Conservation (phyloP, 139 green algal species). For the Dunaliella primolecta region DNA sequence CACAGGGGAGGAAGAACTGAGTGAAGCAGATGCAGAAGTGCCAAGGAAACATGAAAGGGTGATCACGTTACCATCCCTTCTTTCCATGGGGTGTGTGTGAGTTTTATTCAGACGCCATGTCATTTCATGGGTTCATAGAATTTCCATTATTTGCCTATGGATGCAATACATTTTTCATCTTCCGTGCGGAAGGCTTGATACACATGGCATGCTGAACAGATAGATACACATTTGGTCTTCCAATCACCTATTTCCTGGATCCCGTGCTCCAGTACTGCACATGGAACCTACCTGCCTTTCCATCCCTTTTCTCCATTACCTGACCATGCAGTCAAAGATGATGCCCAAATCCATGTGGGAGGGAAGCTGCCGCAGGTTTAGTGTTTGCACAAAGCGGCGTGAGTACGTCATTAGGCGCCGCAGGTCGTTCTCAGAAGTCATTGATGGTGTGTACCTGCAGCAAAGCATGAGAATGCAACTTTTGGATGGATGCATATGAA, state of each 20-base stretch:
- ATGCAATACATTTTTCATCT: too few relatives aligned
- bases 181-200: too few relatives aligned
- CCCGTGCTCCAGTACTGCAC: too few relatives aligned
- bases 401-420: slow-evolving; percentile 65
- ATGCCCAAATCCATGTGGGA: slow-evolving; percentile 73
- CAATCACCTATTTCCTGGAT: too few relatives aligned
- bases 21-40: not conserved
- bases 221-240: too few relatives aligned
- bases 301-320: too few relatives aligned
- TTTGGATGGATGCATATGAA: too few relatives aligned
- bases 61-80: not conserved
- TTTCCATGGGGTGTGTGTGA: too few relatives aligned
- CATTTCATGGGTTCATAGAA: too few relatives aligned
- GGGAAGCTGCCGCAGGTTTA: slow-evolving; percentile 73
- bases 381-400: slow-evolving; percentile 57
- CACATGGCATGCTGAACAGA: too few relatives aligned
- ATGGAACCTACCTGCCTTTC: too few relatives aligned
- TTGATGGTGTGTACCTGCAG: slow-evolving; percentile 53
- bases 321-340: slow-evolving; percentile 67
- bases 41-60: not conserved
- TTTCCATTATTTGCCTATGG: too few relatives aligned
- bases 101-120: not conserved
- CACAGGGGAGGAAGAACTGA: not conserved
- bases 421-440: slow-evolving; percentile 45
- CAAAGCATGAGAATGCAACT: not conserved